Conservation (phyloP, 306 rosid species). For the Macrotyloma uniflorum region DNA sequence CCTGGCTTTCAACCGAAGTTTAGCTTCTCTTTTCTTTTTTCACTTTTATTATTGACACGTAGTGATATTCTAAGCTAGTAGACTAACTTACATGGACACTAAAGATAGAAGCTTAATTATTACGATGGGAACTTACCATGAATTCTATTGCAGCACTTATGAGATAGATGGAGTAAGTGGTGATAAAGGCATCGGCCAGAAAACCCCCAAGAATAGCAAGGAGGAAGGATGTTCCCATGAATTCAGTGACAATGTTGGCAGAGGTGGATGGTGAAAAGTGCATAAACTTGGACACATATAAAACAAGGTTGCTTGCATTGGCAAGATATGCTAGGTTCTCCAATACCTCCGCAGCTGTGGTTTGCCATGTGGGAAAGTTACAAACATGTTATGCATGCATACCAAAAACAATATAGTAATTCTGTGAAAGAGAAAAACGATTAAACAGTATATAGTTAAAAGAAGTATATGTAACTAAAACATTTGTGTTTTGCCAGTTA, state of each 20-base stretch:
- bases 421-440: neutral
- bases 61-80: constrained; percentile 21
- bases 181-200: constrained; percentile 73
- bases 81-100: neutral
- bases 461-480: neutral
- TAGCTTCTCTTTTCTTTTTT: constrained; percentile 10
- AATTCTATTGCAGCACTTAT: constrained; percentile 72
- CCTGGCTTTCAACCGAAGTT: neutral
- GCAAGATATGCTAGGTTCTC: constrained; percentile 86
- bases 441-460: neutral
- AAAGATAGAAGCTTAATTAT: constrained; percentile 5
- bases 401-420: neutral
- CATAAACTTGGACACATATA: constrained; percentile 68
- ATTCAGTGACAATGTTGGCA: constrained; percentile 74
- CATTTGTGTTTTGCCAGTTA: neutral
- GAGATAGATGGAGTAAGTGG: constrained; percentile 62
- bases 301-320: constrained; percentile 85
- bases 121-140: constrained; percentile 46
- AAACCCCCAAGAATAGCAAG: constrained; percentile 91
- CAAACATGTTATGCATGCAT: neutral
- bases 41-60: neutral
- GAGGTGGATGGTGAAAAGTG: constrained; percentile 66
- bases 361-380: constrained; percentile 23
- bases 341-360: constrained; percentile 68
- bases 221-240: constrained; percentile 90